A percentile compares a stretch with the other conserved stretches of the same genome.
Evolutionary conservation across 2,329 filamentous ascomycete species (phyloP).

Genomic region (Lasiodiplodia theobromae): DNA sequence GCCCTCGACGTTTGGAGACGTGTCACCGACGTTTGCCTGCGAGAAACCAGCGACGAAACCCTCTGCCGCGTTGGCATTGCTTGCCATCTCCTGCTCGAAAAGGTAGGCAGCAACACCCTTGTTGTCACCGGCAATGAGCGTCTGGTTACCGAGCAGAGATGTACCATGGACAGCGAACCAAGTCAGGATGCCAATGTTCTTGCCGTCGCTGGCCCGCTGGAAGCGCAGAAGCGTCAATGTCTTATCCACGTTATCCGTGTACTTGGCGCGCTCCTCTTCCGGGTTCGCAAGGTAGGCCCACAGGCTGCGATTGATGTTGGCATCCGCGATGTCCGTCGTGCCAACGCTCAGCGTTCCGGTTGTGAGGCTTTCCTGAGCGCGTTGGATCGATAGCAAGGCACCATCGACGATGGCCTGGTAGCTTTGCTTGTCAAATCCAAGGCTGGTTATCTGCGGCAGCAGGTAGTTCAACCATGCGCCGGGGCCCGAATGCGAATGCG

Average conservation of each 20-base stretch:
- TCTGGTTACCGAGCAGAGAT: slow-evolving; percentile 90
- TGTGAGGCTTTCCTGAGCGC: slow-evolving; percentile 76
- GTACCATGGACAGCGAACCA: slow-evolving; percentile 96
- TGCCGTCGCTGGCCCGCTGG: slow-evolving; percentile 73
- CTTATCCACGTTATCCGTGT: slow-evolving; percentile 74
- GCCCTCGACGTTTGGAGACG: slow-evolving; percentile 84
- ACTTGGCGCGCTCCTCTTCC: slow-evolving; percentile 72
- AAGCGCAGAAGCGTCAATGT: slow-evolving; percentile 82
- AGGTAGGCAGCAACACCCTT: slow-evolving; percentile 91
- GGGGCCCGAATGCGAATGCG: slow-evolving; percentile 90
- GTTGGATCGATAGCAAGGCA: slow-evolving; percentile 78
- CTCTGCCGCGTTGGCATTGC: slow-evolving; percentile 59
- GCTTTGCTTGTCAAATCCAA: slow-evolving; percentile 85
- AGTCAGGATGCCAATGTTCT: slow-evolving; percentile 80
- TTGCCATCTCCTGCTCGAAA: slow-evolving; percentile 73
- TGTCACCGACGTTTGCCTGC: slow-evolving; percentile 90
- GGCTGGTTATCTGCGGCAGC: slow-evolving; percentile 85
- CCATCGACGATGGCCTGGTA: slow-evolving; percentile 91
- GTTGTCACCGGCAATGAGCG: slow-evolving; percentile 90
- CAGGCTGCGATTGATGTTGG: slow-evolving; percentile 87
- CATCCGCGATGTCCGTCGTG: slow-evolving; percentile 72
- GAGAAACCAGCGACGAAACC: slow-evolving; percentile 91
- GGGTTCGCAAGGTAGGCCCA: slow-evolving; percentile 91
- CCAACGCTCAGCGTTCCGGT: slow-evolving; percentile 76
- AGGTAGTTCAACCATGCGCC: slow-evolving; percentile 96